Conservation (phyloP, 495 filamentous ascomycete species). For the Penicillium argentinense region DNA sequence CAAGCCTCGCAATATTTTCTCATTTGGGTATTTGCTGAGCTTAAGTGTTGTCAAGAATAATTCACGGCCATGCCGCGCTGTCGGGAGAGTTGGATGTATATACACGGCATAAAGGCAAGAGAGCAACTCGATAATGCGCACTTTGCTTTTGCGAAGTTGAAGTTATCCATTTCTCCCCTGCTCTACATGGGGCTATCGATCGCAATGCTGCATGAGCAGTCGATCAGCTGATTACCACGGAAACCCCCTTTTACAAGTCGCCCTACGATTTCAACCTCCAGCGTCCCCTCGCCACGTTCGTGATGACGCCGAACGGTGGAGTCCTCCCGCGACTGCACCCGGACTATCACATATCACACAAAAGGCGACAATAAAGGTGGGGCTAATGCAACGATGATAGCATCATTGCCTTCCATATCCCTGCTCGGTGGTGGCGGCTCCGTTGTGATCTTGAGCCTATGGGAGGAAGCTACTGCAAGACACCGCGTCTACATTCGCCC, state of each 20-base stretch:
- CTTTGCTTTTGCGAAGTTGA: background rate
- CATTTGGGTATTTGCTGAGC: too few relatives aligned
- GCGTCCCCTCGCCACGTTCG: too few relatives aligned
- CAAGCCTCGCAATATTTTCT: too few relatives aligned
- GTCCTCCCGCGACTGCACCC: too few relatives aligned
- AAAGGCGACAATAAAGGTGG: background rate
- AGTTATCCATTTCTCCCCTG: background rate
- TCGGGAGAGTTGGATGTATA: too few relatives aligned
- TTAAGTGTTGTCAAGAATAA: too few relatives aligned
- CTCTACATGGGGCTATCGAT: background rate
- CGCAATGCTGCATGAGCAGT: background rate
- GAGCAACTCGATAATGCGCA: background rate
- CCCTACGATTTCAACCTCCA: background rate
- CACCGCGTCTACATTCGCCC: background rate
- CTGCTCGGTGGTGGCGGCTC: background rate
- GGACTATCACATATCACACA: too few relatives aligned
- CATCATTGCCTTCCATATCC: background rate
- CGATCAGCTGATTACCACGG: slow-evolving; percentile 1
- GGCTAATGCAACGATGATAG: background rate
- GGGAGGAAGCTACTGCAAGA: background rate
- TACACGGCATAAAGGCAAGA: background rate
- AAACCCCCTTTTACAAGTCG: background rate
- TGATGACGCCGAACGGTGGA: too few relatives aligned
- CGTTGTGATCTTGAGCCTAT: background rate
- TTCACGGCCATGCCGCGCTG: too few relatives aligned